Percentiles rank a stretch among this genome's conserved stretches.
Evolutionary conservation across 2,329 filamentous ascomycete species (phyloP).

Genomic region (Akanthomyces muscarius): DNA sequence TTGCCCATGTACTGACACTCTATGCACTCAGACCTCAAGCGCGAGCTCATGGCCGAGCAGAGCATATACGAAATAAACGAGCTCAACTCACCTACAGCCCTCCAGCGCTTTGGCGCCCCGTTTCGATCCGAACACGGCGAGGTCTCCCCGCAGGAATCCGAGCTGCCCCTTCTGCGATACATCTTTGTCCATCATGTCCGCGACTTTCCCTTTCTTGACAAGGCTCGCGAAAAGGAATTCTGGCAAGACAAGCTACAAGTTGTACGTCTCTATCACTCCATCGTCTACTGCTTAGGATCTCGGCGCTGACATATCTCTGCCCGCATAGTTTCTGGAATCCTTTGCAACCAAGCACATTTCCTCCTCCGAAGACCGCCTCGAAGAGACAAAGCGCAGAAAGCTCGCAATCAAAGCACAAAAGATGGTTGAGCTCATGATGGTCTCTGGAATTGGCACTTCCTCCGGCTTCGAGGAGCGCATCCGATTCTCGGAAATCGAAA

Average conservation of each 20-base stretch:
- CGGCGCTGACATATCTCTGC: neutral
- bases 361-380: conserved; percentile 89
- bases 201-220: conserved; percentile 95
- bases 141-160: conserved; percentile 87
- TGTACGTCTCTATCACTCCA: conserved; percentile 49
- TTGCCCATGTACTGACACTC: conserved; percentile 15
- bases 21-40: conserved; percentile 71
- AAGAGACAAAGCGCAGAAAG: conserved; percentile 93
- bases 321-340: conserved; percentile 78
- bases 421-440: conserved; percentile 98
- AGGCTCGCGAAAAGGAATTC: conserved; percentile 97
- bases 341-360: conserved; percentile 97
- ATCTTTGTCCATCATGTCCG: conserved; percentile 98
- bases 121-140: conserved; percentile 92
- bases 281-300: neutral
- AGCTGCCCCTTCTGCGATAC: conserved; percentile 87
- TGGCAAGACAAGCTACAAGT: conserved; percentile 98
- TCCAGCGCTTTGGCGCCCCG: conserved; percentile 91
- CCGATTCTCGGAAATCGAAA: conserved; percentile 92
- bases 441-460: conserved; percentile 90
- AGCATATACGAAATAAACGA: conserved; percentile 87
- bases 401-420: conserved; percentile 91
- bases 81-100: conserved; percentile 88
- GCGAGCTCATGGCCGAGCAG: conserved; percentile 88
- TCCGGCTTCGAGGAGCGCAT: conserved; percentile 98